Base-by-base conservation (phyloP, 345 rosid species). In the Garcia nutans region DNA sequence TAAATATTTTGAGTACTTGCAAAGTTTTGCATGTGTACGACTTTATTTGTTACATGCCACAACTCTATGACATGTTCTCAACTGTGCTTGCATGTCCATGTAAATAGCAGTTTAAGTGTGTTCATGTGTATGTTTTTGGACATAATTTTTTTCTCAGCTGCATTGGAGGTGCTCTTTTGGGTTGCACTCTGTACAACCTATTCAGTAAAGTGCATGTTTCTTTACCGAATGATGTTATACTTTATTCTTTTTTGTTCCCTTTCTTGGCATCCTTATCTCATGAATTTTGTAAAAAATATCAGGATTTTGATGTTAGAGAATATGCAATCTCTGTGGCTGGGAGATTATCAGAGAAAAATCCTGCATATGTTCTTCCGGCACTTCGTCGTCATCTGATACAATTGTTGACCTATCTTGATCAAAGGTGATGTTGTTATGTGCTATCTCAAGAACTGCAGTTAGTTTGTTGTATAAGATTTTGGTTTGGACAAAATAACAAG, bases 291-390 rank as follows among this genome's bases (percentile, higher is more conserved):
- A 47, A 65, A 56, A 80, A 71, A 67, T 82, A 68, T 81, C 79
- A 96, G 99, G 99, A 93, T 86, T 92, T 90, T 82, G 98, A 85
- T 80, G 98, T 93, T 80, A 89, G 97, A 81, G 99, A 90, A 79
- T 93, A 87, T 84, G 97, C 95, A 70, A 96, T 96, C 85, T 93
- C 99, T 19, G 87, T 96, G 70, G 92, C 97, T 76, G 99, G 99
- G 82, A 86, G 97, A 80, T 84, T 96, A 81, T 93, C 99, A 28
- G 98, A 93, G 80, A 96, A 90, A 85, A 96, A 96, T 83, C 99
- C 99, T 63, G 98, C 99, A 68, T 96, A 96, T 81, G 99, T 96
- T 80, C 97, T 96, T 86, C 99, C 99, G 47, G 99, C 99, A 75
- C 96, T 96, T 80, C 99, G 98, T 77, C 99, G 98, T 76, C 96